Percentiles rank a stretch among this genome's conserved stretches.
These are phyloP conservation scores for Blastobotrys peoriensis DNA, from an alignment of 805 yeast species.

Conservation along the genomic window DNA sequence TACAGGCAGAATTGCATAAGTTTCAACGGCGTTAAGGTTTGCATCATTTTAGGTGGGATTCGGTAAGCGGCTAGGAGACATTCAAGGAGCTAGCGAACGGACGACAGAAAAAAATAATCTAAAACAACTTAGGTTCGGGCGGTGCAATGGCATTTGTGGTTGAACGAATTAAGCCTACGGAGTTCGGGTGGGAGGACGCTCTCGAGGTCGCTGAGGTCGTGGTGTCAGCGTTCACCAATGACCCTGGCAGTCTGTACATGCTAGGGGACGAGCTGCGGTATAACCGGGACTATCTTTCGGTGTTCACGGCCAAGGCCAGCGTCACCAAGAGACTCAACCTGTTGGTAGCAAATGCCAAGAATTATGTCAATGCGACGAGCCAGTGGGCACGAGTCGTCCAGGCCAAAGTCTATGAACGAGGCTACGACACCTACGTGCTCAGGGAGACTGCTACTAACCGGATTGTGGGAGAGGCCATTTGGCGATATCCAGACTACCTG, in stretches of 20 bases:
- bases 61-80: no score
- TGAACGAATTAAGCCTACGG: neutral
- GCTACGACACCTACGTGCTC: neutral
- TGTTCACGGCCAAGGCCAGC: neutral
- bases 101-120: no score
- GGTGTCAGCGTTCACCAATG: neutral
- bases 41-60: no score
- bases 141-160: no score
- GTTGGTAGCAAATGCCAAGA: neutral
- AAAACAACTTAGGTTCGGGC: no score
- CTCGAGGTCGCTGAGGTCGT: neutral
- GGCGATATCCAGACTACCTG: slow-evolving; percentile 10
- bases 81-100: no score
- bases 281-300: neutral
- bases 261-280: neutral
- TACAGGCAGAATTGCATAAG: no score
- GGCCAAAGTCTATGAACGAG: neutral
- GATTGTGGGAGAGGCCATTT: slow-evolving; percentile 9
- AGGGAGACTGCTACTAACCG: neutral
- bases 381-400: neutral
- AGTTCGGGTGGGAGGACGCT: neutral
- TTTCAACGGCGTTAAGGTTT: no score
- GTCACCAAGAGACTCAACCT: neutral
- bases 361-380: neutral
- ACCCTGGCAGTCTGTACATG: neutral